phyloP scores from a whole-genome alignment of 2,329 filamentous ascomycete genomes.

The Pseudocercospora musae region DNA sequence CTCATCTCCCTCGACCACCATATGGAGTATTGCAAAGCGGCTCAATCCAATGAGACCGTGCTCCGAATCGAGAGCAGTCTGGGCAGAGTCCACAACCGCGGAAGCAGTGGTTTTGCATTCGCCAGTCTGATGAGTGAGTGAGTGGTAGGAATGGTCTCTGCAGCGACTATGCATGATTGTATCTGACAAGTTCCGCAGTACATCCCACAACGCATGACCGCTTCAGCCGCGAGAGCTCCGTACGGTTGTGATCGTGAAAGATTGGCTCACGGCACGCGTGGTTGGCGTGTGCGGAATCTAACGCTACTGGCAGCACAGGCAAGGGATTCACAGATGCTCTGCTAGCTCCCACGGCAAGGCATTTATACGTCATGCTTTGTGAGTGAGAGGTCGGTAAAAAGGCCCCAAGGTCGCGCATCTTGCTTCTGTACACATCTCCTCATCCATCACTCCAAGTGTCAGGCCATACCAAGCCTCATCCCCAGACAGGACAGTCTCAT shows the following conservation, averaged over 20 bases:
- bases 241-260: not conserved
- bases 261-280: not conserved
- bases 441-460: not conserved
- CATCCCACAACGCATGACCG: not conserved
- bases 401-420: not conserved
- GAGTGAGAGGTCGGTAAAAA: not conserved
- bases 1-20: not conserved
- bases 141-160: not conserved
- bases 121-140: not conserved
- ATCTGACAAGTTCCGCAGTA: not conserved
- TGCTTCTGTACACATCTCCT: not conserved
- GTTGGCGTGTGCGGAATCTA: conserved; percentile 1
- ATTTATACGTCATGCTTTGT: not conserved
- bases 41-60: not conserved
- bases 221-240: not conserved
- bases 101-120: not conserved
- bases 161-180: not conserved
- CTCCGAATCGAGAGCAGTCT: not conserved
- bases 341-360: not conserved
- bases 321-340: not conserved
- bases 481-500: not conserved
- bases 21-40: not conserved
- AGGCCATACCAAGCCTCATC: not conserved
- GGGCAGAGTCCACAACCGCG: not conserved
- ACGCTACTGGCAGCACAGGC: not conserved